Base-by-base conservation (phyloP, 1,284 basidiomycete genomes). In the Thelephora terrestris region DNA sequence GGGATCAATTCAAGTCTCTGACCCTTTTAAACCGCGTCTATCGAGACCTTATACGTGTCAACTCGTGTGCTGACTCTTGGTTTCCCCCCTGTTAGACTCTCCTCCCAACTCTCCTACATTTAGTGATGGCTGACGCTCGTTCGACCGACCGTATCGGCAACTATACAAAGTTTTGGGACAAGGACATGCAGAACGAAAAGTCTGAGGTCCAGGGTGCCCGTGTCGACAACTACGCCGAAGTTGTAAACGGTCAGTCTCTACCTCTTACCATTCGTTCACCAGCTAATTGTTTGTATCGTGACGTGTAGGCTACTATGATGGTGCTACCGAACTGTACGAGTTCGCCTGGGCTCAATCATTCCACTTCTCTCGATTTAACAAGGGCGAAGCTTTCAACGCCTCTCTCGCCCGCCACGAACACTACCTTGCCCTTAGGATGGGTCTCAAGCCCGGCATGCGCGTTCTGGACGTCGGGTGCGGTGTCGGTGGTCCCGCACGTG, bases 381-480 rank as follows among this genome's bases (percentile, higher is more conserved):
- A 86, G 67, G 96, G 95, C 55, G 96, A 99, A 68, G 79, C 81
- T 1, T 98, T 99, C 62, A 62, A 71, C 39, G 78, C 78, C 5
- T 80, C 88, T 48, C 76, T 99, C 50, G 94, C 95, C 16, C 86
- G 96, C 47, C 95, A 99, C 64, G 95, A 99, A 71, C 95, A 99
- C 71, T 99, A 95, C 72, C 90, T 99, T 54, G 84, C 94, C 10
- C 71, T 82, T 5, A 79, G 90, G 62, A 92, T 95, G 81, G 64
- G 68, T 45, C 71, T 93, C 55, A 81, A 81, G 51, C 84, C 91
- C 5, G 90, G 91, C 38, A 96, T 96, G 93, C 81, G 85, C 43
- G 94, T 99, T 27, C 84, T 99, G 52, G 95, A 99, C 64, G 94
- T 99, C 52, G 95, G 95, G 1, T 99, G 96, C 64, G 95, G 95